Conservation (phyloP, 805 yeast species). For the Barnettozyma botsteinii region DNA sequence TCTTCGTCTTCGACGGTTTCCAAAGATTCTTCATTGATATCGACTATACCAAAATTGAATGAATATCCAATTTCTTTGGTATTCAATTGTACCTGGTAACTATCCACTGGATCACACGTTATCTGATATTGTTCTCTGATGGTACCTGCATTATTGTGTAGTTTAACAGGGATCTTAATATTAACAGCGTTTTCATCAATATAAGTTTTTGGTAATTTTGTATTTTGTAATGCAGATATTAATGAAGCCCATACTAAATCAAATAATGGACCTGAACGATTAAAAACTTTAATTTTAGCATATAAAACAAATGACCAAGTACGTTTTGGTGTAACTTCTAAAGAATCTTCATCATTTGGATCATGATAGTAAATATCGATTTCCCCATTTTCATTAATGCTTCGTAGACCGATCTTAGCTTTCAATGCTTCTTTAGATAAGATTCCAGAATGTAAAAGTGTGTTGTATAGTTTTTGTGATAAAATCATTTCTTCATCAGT, state of each 20-base stretch:
- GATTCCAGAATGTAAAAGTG: slow-evolving; percentile 50
- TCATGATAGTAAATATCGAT: slow-evolving; percentile 43
- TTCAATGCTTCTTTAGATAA: slow-evolving; percentile 45
- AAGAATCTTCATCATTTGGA: slow-evolving; percentile 30
- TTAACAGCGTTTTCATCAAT: slow-evolving; percentile 57
- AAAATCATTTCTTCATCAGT: slow-evolving; percentile 79
- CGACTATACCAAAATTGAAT: slow-evolving; percentile 56
- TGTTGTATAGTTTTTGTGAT: slow-evolving; percentile 59
- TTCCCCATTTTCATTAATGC: slow-evolving; percentile 45
- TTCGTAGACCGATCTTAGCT: slow-evolving; percentile 49
- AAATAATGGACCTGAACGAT: slow-evolving; percentile 75
- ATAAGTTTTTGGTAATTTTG: slow-evolving; percentile 61
- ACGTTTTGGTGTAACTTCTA: slow-evolving; percentile 34
- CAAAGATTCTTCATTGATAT: slow-evolving; percentile 32
- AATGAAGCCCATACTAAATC: slow-evolving; percentile 72
- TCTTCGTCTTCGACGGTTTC: slow-evolving; percentile 27
- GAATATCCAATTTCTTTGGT: slow-evolving; percentile 34
- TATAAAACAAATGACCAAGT: slow-evolving; percentile 54
- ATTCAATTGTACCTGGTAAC: slow-evolving; percentile 35
- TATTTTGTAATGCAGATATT: slow-evolving; percentile 52
- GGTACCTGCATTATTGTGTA: slow-evolving; percentile 45
- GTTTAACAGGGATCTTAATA: slow-evolving; percentile 45
- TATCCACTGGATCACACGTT: slow-evolving; percentile 46
- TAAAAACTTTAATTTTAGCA: slow-evolving; percentile 70
- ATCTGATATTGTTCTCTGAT: slow-evolving; percentile 45